phyloP scores from a whole-genome alignment of 306 rosid genomes.

The Acacia melanoxylon region DNA sequence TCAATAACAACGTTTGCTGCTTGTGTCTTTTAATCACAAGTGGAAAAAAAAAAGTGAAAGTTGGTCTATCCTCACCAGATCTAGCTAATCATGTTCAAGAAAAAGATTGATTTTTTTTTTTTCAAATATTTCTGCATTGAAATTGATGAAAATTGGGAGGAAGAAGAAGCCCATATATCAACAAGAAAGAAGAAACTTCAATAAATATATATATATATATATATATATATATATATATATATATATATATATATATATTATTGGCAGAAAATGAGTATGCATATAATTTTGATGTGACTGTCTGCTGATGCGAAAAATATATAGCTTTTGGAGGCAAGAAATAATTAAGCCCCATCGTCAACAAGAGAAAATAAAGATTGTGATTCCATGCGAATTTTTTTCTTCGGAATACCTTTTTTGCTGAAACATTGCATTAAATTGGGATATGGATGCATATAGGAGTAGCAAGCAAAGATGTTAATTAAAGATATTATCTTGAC shows the following conservation, averaged over 20 bases:
- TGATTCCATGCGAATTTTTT: background rate
- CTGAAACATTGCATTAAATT: background rate
- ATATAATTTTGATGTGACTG: background rate
- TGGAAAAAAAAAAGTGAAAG: background rate
- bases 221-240: too few species aligned
- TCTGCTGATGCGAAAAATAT: background rate
- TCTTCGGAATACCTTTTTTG: background rate
- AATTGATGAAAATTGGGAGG: background rate
- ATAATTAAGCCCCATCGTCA: background rate
- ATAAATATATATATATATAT: too few species aligned
- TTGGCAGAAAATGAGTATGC: background rate
- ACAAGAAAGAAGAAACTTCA: background rate
- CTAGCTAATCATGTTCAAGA: background rate
- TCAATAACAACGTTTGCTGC: constrained; percentile 16
- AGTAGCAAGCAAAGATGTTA: background rate
- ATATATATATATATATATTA: too few species aligned
- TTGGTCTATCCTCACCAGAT: background rate
- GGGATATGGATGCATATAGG: background rate
- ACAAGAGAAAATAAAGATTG: background rate
- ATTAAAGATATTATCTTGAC: background rate
- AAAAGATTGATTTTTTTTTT: background rate
- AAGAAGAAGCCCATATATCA: background rate
- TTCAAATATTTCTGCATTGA: background rate
- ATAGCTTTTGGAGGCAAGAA: background rate
- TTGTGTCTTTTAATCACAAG: background rate